These are phyloP conservation scores for Trichosporon inkin DNA, from an alignment of 1,284 basidiomycete genomes.

Conservation along the genomic window DNA sequence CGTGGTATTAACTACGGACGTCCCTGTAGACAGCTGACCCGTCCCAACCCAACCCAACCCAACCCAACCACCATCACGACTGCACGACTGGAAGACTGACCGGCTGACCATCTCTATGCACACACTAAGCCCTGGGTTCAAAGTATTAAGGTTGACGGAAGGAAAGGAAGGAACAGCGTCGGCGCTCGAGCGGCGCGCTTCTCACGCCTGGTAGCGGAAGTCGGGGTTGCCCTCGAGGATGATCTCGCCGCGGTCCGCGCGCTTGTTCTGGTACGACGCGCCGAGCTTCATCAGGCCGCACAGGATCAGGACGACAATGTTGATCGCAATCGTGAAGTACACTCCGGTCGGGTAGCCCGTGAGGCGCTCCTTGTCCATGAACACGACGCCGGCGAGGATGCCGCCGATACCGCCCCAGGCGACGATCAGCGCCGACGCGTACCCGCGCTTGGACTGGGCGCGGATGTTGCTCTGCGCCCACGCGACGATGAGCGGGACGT, in stretches of 20 bases:
- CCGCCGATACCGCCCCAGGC: conserved; percentile 25
- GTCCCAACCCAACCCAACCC: too few species aligned
- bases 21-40: too few species aligned
- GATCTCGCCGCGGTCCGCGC: conserved; percentile 11
- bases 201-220: conserved; percentile 20
- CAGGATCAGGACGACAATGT: conserved; percentile 8
- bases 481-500: conserved; percentile 40
- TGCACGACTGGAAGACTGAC: too few species aligned
- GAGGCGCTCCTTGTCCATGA: conserved; percentile 20
- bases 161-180: too few species aligned
- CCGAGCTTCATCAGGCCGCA: conserved; percentile 8
- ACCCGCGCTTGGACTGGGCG: conserved; percentile 47
- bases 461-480: conserved; percentile 51
- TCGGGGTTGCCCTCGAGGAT: conserved; percentile 11
- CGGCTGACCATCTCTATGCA: too few species aligned
- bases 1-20: too few species aligned
- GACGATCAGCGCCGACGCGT: conserved; percentile 23
- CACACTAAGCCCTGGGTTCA: too few species aligned
- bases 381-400: conserved; percentile 20
- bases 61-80: too few species aligned
- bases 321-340: conserved; percentile 18
- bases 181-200: too few species aligned
- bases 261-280: conserved; percentile 17
- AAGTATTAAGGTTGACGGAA: too few species aligned
- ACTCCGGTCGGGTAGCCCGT: conserved; percentile 22